Conservation (phyloP, 129 eudicot genomes). For the Pittosporum tobira region DNA sequence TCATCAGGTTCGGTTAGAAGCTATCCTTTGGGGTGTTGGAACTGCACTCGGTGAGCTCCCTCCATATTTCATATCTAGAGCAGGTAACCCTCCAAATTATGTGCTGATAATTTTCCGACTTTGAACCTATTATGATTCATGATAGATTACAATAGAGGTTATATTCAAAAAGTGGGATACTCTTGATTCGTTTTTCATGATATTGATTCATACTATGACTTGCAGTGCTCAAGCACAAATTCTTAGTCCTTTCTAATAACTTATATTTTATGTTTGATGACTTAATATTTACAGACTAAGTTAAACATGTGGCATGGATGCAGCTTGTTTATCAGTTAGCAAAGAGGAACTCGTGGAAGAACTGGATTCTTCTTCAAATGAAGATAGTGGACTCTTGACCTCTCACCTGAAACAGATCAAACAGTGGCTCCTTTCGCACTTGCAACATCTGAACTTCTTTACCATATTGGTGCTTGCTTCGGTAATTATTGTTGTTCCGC, state of each 20-base stretch:
- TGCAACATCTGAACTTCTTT: slow-evolving; percentile 59
- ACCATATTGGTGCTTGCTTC: slow-evolving; percentile 70
- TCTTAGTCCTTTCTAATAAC: no score
- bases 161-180: no score
- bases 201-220: no score
- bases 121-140: no score
- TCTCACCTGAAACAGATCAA: slow-evolving; percentile 37
- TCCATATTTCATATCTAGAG: slow-evolving; percentile 13
- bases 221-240: no score
- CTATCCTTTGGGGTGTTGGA: slow-evolving; percentile 6
- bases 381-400: slow-evolving; percentile 30
- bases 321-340: slow-evolving; percentile 30
- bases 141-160: no score
- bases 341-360: slow-evolving; percentile 51
- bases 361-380: slow-evolving; percentile 31
- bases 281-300: no score
- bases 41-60: slow-evolving; percentile 10
- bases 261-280: no score
- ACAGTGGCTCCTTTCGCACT: slow-evolving; percentile 60
- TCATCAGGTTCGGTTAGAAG: slow-evolving; percentile 10
- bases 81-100: neutral
- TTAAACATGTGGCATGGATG: neutral
- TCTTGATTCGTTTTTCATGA: no score
- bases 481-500: slow-evolving; percentile 42
- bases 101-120: no score